Evolutionary conservation across 1,284 basidiomycete genomes (phyloP), one percentile per base, ranked within the genome.

Genomic region (Malassezia pachydermatis): DNA sequence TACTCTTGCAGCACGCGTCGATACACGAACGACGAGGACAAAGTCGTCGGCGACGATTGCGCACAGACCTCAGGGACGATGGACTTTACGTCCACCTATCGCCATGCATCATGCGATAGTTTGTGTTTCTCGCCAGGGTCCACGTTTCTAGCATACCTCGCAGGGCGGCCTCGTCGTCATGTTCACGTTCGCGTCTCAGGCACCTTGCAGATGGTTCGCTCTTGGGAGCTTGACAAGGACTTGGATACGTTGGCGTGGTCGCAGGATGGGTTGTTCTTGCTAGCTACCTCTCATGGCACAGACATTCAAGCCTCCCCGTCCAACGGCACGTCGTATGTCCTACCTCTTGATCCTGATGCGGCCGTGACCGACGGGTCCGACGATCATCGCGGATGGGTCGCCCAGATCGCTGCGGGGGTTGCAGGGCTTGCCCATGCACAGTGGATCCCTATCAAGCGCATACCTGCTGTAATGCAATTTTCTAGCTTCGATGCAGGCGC

Each of bases 101-200:
- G 47, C 20, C 62, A 67, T 45, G 57, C 60, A n/a, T 54, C 57
- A 16, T 45, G 48, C 44, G 55, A 56, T 19, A 60, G 59, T 46
- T 45, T 67, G 38, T 32, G 49, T 44, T 67, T 61, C 39, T 67
- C 64, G n/a, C 64, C 64, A 2, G 62, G 62, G 19, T 67, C 64
- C 2, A 67, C 62, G 27, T 67, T 67, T 41, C 35, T 67, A 11
- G 63, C 62, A 20, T 67, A 58, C 8, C 50, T 65, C 1, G 55
- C 48, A 2, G 62, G 59, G 13, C 41, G 45, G 5, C 35, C 46
- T 36, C 10, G 30, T 4, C 41, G 19, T 9, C 51, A 57, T 2
- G 45, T 65, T 16, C 45, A 60, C 1, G 58, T 67, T 9, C 39
- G 64, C 10, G 59, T 61, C 28, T 56, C 58, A 39, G 60, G 58